Evolutionary conservation across 441 rosid species (phyloP), one percentile per base, ranked within the genome.

Genomic region (Kokia cookei): DNA sequence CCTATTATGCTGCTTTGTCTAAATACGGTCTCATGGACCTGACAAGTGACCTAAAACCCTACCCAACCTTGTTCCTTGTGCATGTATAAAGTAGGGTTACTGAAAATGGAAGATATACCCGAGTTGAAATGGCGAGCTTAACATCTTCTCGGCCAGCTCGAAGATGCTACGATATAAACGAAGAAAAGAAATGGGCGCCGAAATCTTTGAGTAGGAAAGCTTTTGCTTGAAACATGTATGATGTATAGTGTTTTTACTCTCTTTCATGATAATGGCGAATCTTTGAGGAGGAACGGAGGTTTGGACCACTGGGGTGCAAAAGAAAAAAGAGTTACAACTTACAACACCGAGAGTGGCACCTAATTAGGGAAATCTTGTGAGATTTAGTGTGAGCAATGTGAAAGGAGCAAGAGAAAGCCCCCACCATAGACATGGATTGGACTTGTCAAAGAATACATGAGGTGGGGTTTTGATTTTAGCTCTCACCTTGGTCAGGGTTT

Each of bases 291-390:
- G 37, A 32, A 32, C 37, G 6, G 5, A 32, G 7, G 37, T 32
- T 32, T 32, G 37, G 37, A 32, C 37, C 6, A 32, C 37, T 37
- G 80, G 78, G 72, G 71, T 74, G 70, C 43, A 47, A 78, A 72
- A 51, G n/a, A 54, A 51, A 54, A 19, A 55, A 2, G 22, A 55
- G 26, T 54, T n/a, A 19, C 24, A 71, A 80, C 71, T 74, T 45
- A 26, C 37, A 69, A 86, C 86, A 83, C 40, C 58, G 70, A 84
- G 76, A 82, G 87, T 81, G 88, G 92, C 90, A 84, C 90, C 89
- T 76, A 86, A 78, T 75, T 87, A 64, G 80, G 88, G 92, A 88
- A 89, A 88, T 86, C 84, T 82, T 72, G 73, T 57, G 66, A 84
- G 89, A 83, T 86, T 78, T 79, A 77, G 71, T 80, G 77, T 80